Evolutionary conservation across 441 rosid genomes (phyloP).

Genomic region (Sinapis alba): DNA sequence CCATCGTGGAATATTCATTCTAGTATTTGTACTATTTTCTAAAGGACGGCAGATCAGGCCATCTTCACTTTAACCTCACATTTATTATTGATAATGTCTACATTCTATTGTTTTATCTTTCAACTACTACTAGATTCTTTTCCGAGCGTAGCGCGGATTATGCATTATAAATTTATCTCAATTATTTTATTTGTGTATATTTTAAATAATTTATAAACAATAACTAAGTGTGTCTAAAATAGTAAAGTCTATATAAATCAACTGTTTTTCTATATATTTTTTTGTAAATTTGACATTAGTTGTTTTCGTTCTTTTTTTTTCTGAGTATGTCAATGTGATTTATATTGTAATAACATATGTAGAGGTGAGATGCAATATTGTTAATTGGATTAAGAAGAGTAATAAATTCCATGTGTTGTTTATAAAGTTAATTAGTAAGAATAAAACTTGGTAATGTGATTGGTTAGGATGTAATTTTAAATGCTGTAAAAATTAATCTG

Average conservation of each 20-base stretch:
- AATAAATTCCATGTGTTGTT: neutral
- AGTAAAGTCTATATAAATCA: neutral
- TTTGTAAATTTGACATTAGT: neutral
- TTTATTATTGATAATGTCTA: no score
- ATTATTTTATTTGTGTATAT: no score
- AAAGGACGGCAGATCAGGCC: neutral
- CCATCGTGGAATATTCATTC: neutral
- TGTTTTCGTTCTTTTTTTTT: neutral
- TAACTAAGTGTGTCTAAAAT: no score
- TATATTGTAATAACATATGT: neutral
- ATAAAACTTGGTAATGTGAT: neutral
- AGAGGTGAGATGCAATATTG: neutral
- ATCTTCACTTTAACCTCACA: neutral
- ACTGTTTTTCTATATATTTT: no score
- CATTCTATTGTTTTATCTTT: no score
- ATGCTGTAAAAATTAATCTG: neutral
- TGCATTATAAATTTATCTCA: no score
- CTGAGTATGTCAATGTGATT: neutral
- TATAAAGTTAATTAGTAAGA: neutral
- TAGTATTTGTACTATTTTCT: neutral
- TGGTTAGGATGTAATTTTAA: neutral
- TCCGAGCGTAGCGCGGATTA: no score
- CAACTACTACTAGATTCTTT: no score
- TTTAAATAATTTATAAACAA: neutral
- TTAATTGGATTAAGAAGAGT: neutral